phyloP scores from a whole-genome alignment of 148 eudicot genomes.

The Drosera capensis region DNA sequence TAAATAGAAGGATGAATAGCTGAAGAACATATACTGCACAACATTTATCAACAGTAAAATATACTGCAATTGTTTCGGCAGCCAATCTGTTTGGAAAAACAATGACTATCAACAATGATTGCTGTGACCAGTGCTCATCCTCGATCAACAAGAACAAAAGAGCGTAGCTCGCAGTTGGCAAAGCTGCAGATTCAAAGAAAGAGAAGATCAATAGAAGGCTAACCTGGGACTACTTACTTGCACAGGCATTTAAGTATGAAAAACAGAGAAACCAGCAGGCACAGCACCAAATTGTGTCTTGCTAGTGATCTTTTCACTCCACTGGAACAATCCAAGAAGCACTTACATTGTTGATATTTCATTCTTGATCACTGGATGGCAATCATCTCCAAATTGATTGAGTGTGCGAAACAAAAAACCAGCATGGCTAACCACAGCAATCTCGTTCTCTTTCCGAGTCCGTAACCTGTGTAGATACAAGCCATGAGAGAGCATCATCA shows the following conservation, averaged over 20 bases:
- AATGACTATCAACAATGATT: too few species aligned
- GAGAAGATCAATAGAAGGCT: too few species aligned
- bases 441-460: slow-evolving; percentile 52
- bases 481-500: background rate
- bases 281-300: too few species aligned
- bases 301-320: background rate
- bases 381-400: slow-evolving; percentile 33
- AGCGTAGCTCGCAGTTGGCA: slow-evolving; percentile 79
- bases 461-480: slow-evolving; percentile 26
- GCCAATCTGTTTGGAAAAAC: too few species aligned
- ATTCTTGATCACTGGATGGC: slow-evolving; percentile 26
- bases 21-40: too few species aligned
- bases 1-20: too few species aligned
- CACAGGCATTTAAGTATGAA: too few species aligned
- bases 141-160: slow-evolving; percentile 58
- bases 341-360: slow-evolving; percentile 38
- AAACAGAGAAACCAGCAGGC: too few species aligned
- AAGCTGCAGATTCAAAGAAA: slow-evolving; percentile 40
- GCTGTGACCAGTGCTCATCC: too few species aligned
- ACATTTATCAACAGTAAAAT: too few species aligned
- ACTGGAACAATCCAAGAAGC: background rate
- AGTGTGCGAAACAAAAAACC: slow-evolving; percentile 36
- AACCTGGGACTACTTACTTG: too few species aligned
- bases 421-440: slow-evolving; percentile 49
- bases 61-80: too few species aligned